Conservation (phyloP, 2,329 filamentous ascomycete species). For the Shiraia bambusicola region DNA sequence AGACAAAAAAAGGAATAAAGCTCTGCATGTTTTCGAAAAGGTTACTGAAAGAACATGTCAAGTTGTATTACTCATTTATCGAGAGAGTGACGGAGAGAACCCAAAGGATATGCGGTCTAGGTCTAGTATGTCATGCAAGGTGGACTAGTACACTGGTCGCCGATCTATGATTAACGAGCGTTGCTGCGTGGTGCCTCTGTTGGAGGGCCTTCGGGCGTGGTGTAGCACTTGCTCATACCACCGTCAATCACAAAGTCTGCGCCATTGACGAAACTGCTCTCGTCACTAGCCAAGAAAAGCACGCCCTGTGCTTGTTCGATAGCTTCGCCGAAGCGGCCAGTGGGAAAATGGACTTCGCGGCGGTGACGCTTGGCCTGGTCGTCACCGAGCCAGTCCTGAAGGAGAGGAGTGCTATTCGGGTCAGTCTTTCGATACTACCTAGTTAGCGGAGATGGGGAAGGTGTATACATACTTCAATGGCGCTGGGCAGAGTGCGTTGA, state of each 20-base stretch:
- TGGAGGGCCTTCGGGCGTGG: slow-evolving; percentile 61
- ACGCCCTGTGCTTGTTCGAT: slow-evolving; percentile 90
- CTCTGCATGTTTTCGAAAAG: no score
- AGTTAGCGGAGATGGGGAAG: not conserved
- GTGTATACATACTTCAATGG: slow-evolving; percentile 68
- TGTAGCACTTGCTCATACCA: slow-evolving; percentile 89
- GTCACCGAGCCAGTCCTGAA: slow-evolving; percentile 92
- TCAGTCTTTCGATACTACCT: slow-evolving; percentile 9
- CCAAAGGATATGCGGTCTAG: no score
- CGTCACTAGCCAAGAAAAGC: slow-evolving; percentile 82
- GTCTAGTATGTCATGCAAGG: no score
- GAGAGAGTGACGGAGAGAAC: no score
- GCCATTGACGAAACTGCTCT: slow-evolving; percentile 86
- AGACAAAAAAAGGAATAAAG: no score
- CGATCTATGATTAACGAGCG: slow-evolving; percentile 17
- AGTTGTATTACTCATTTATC: no score
- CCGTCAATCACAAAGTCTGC: slow-evolving; percentile 94
- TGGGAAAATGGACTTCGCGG: slow-evolving; percentile 87
- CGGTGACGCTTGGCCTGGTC: slow-evolving; percentile 78
- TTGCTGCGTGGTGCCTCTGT: slow-evolving; percentile 56
- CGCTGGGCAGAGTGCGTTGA: slow-evolving; percentile 88
- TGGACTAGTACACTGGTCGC: no score
- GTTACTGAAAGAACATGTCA: no score
- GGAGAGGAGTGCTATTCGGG: slow-evolving; percentile 67
- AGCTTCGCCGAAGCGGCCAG: slow-evolving; percentile 87